These are phyloP conservation scores for Suhomyces guaymorum DNA, from an alignment of 1,139 yeast genomes.

Conservation along the genomic window DNA sequence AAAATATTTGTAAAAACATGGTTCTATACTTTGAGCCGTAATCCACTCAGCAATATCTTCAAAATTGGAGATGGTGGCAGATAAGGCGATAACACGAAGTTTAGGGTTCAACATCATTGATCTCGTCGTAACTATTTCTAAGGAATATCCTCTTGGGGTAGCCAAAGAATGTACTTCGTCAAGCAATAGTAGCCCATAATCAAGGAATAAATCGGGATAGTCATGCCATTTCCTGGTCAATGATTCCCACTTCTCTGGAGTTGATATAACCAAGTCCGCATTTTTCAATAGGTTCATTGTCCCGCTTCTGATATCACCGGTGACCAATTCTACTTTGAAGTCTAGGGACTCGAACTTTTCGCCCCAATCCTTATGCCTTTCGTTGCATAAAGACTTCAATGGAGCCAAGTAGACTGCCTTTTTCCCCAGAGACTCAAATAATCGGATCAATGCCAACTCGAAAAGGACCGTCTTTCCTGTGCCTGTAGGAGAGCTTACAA, in stretches of 20 bases:
- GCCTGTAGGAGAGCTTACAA: conserved; percentile 57
- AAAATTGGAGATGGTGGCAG: conserved; percentile 58
- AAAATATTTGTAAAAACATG: conserved; percentile 30
- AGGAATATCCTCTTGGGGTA: conserved; percentile 50
- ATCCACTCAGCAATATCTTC: conserved; percentile 52
- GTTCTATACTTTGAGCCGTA: conserved; percentile 22
- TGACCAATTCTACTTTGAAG: conserved; percentile 46
- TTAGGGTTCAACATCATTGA: conserved; percentile 42
- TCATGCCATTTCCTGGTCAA: conserved; percentile 53
- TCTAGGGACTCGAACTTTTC: conserved; percentile 33
- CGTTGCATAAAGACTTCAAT: conserved; percentile 52
- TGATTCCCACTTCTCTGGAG: conserved; percentile 62
- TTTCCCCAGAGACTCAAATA: conserved; percentile 24
- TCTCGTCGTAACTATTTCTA: conserved; percentile 55
- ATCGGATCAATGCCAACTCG: conserved; percentile 50
- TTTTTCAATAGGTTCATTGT: conserved; percentile 45
- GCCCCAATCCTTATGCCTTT: conserved; percentile 46
- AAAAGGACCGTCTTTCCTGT: conserved; percentile 58
- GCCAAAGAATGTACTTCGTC: conserved; percentile 54
- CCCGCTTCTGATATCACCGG: conserved; percentile 26
- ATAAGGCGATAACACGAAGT: conserved; percentile 51
- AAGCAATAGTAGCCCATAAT: conserved; percentile 36
- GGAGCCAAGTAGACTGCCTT: conserved; percentile 56
- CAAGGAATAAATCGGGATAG: conserved; percentile 27
- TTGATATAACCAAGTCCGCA: conserved; percentile 50